Base-by-base conservation (phyloP, 257 asterid genomes). In the Mitragyna speciosa region DNA sequence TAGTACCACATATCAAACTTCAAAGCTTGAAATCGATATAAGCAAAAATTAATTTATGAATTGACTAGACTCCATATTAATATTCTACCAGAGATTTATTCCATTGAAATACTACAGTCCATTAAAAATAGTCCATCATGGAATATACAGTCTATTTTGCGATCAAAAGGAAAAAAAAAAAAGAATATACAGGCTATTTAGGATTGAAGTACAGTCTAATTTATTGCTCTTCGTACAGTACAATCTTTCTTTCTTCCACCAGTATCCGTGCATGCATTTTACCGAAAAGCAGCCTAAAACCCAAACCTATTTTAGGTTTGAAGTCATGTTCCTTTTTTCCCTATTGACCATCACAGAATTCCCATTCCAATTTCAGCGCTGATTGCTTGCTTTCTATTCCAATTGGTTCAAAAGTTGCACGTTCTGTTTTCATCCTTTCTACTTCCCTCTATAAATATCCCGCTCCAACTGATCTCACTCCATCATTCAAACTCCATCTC, bases 361-460 rank as follows among this genome's bases (percentile, higher is more conserved):
- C 36, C 52, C 52, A 33, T 33, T 36, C 69, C 68, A 56, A 74
- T 74, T 71, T 15, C 77, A 64, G 76, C 82, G 70, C 48, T 9
- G 31, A 30, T 78, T 78, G 70, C 76, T 70, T 70, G 49, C n/a
- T 54, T 78, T 78, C 17, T 31, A 39, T 39, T 56, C 61, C 70
- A 78, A 54, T 43, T 77, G 51, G 48, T 28, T 76, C 65, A 59
- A 28, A 61, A 59, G 22, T 24, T 20, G 56, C 1, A 26, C 41
- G 30, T 12, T 12, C 30, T 49, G 26, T 45, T n/a, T 15, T 17
- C 45, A 61, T n/a, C 26, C 6, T 48, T 77, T 47, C 74, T 26
- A 49, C 20, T 30, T 48, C 17, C 80, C 78, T 48, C 85, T 85
- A 87, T 89, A 89, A 85, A 82, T 83, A 78, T 63, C 72, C 78